Conservation (phyloP, 2,329 filamentous ascomycete species). For the Colletotrichum neosansevieriae region DNA sequence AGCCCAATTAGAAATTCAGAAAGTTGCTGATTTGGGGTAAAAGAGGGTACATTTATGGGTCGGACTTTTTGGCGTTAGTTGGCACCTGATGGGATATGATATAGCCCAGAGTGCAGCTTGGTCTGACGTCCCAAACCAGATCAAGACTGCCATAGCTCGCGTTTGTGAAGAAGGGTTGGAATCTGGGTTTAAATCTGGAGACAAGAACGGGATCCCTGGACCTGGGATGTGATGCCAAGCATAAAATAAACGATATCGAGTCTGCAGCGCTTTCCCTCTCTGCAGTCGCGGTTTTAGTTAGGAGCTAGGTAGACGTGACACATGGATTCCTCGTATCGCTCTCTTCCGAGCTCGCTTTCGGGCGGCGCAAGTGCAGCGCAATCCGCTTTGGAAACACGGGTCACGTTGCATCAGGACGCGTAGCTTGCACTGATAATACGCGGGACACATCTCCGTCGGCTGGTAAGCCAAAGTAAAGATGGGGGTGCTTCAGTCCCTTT, state of each 20-base stretch:
- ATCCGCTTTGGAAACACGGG: not conserved
- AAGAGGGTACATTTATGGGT: no score
- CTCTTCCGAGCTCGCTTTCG: not conserved
- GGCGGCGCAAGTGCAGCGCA: not conserved
- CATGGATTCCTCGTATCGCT: not conserved
- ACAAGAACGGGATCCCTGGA: not conserved
- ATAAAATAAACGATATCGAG: not conserved
- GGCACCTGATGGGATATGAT: no score
- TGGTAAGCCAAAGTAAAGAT: no score
- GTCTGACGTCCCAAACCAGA: not conserved
- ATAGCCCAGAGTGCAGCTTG: not conserved
- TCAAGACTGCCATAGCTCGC: not conserved
- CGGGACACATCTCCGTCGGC: not conserved
- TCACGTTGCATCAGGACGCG: slow-evolving; percentile 3
- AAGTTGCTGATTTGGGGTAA: no score
- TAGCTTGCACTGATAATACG: not conserved
- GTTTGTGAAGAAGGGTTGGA: not conserved
- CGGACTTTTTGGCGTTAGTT: no score
- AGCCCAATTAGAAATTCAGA: no score
- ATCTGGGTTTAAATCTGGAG: not conserved
- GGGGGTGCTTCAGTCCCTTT: no score
- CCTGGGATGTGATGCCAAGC: not conserved
- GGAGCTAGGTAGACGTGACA: no score
- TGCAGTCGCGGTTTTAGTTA: not conserved
- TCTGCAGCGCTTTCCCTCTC: not conserved